Percentiles rank a stretch among this genome's conserved stretches.
These are phyloP conservation scores for Mucor irregularis DNA, from an alignment of 371 early-diverging fungal genomes.

Conservation along the genomic window DNA sequence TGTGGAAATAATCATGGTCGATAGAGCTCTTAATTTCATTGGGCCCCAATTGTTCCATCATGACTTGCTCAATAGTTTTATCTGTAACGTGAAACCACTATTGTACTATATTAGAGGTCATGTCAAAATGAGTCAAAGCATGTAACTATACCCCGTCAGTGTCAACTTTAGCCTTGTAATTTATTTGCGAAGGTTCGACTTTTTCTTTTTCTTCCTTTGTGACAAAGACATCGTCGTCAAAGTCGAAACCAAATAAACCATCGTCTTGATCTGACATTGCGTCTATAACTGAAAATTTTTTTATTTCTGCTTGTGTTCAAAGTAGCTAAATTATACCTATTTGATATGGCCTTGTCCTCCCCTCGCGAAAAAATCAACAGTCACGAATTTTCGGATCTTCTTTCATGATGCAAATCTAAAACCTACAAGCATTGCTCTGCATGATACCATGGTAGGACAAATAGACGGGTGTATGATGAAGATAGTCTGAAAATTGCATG, in stretches of 20 bases:
- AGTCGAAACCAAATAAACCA: conserved; percentile 32
- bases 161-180: conserved; percentile 44
- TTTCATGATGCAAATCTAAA: no score
- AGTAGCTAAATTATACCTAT: no score
- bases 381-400: no score
- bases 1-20: conserved; percentile 46
- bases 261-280: conserved; percentile 17
- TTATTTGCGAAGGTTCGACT: conserved; percentile 17
- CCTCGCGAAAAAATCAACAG: no score
- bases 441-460: background rate
- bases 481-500: background rate
- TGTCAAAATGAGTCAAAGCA: background rate
- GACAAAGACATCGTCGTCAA: conserved; percentile 50
- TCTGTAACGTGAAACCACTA: conserved; percentile 44
- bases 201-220: conserved; percentile 29
- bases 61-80: conserved; percentile 27
- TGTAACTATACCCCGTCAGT: conserved; percentile 38
- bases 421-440: no score
- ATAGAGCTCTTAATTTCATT: conserved; percentile 37
- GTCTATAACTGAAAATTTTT: background rate
- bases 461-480: background rate
- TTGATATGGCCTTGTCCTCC: no score
- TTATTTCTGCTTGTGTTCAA: no score
- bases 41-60: conserved; percentile 46
- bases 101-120: background rate